phyloP scores from a whole-genome alignment of 2,329 filamentous ascomycete genomes.

The Massarina eburnea region DNA sequence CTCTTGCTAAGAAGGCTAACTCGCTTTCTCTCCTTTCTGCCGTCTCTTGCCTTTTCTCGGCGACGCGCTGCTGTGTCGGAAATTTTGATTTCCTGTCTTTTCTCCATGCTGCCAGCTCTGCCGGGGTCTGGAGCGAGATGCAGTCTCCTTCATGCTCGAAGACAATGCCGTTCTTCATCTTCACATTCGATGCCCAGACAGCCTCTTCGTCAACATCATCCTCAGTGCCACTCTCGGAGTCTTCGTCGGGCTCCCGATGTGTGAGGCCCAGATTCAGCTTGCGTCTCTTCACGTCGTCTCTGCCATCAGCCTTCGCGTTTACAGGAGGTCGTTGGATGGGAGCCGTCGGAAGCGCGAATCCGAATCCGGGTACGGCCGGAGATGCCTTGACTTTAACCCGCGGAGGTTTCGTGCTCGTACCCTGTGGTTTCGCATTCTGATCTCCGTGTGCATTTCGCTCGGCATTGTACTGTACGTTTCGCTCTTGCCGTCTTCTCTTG shows the following conservation, averaged over 20 bases:
- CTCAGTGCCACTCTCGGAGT: constrained; percentile 58
- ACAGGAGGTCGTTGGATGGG: constrained; percentile 9
- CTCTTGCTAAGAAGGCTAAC: constrained; percentile 44
- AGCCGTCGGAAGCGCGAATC: constrained; percentile 30
- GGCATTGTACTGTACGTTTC: constrained; percentile 5
- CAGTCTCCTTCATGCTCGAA: constrained; percentile 61
- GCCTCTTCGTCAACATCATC: constrained; percentile 73
- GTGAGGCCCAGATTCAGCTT: constrained; percentile 72
- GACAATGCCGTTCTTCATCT: constrained; percentile 55
- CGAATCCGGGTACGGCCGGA: constrained; percentile 41
- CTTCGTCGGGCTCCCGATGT: constrained; percentile 47
- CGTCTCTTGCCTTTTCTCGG: constrained; percentile 60
- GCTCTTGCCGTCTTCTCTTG: constrained; percentile 32
- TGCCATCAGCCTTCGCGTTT: constrained; percentile 4
- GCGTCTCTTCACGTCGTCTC: constrained; percentile 64
- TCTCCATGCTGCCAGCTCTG: constrained; percentile 78
- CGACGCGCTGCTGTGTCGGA: constrained; percentile 73
- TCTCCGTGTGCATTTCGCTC: constrained; percentile 10
- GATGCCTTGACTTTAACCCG: constrained; percentile 36
- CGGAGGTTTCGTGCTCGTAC: constrained; percentile 29
- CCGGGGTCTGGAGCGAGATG: constrained; percentile 55
- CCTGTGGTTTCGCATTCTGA: constrained; percentile 8
- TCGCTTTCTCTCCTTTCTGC: constrained; percentile 26
- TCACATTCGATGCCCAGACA: constrained; percentile 34
- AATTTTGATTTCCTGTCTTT: constrained; percentile 77